Evolutionary conservation across 192 early-diverging fungal genomes (phyloP), one percentile per base, ranked within the genome.

Genomic region (Coemansia sp.): DNA sequence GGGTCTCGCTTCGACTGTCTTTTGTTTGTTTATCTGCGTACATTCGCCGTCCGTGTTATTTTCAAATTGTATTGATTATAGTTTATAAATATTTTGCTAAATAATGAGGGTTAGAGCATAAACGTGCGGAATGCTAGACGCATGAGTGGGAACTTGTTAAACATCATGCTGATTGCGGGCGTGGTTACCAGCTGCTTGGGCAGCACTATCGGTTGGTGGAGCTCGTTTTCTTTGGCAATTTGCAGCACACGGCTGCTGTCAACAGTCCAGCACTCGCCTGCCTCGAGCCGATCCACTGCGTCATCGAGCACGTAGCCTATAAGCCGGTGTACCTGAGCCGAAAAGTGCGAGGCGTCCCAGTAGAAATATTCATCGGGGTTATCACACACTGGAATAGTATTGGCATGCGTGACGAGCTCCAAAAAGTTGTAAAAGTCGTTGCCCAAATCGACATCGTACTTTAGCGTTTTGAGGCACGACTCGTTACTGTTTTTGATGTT

Each of bases 401-500:
- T 74, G 14, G 77, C 77, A 35, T 80, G 77, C 4, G 77, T 71
- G 32, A 80, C 77, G 12, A 80, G 77, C 55, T 80, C 77, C 29
- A 80, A 64, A 45, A 80, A 80, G 56, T 80, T 80, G 72, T 80
- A 80, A 70, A 80, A 80, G 54, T 80, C 77, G 48, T 73, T 80
- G 35, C 77, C 77, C 62, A 80, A 45, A 37, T 80, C 77, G 0
- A 74, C 72, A 23, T 73, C 77, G 32, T 80, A 80, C 45, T 80
- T 74, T 3, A 80, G 60, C 11, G 77, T 74, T 19, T 69, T 60
- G 29, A 80, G 51, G 32, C 77, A 80, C 6, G 77, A 70, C 21
- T 32, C 60, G 19, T 69, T 70, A 15, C 65, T 80, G 53, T 69
- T 80, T 5, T 58, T 68, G 15, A 80, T 80, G 23, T 74, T 63